Evolutionary conservation across 2,329 filamentous ascomycete species (phyloP), one percentile per base, ranked within the genome.

Genomic region (Raffaelea arxii): DNA sequence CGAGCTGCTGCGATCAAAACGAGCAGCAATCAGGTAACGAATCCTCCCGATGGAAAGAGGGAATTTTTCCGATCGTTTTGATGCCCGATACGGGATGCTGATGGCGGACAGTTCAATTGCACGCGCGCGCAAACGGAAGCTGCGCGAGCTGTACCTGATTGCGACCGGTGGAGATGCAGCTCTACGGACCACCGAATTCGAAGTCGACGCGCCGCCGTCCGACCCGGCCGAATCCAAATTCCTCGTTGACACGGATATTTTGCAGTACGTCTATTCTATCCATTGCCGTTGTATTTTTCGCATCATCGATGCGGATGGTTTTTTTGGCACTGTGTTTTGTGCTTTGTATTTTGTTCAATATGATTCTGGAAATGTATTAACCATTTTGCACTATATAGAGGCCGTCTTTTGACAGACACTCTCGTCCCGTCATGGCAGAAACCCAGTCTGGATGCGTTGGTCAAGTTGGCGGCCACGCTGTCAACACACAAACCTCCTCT

Each of bases 51-150:
- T 56, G 46, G 63, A 73, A 66, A 70, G 70, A 66, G 67, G 66
- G 54, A 56, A 61, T 62, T 71, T 68, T 69, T 70, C 66, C 69
- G 69, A 72, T 71, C 56, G 59, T 56, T 63, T 65, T 55, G 62
- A 68, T 75, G 54, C 61, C 46, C 56, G 58, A 66, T 69, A 67
- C 44, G 59, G 50, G 49, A 48, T 72, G 59, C 65, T 78, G 53
- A 77, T 61, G 36, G 22, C 52, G 51, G 55, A 49, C 62, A 84
- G 80, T 69, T 74, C 77, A 77, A 82, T 84, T 76, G 78, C 85
- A 74, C 77, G 75, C 67, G 87, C 85, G 75, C 84, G 86, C 68
- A 92, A 94, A 78, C 82, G 87, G 67, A 94, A 94, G 75, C 77
- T 95, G 64, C 83, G 84, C 65, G 85, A 92, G 71, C 77, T 95